Evolutionary conservation across 495 filamentous ascomycete species (phyloP).

Genomic region (Penicillium coprophilum): DNA sequence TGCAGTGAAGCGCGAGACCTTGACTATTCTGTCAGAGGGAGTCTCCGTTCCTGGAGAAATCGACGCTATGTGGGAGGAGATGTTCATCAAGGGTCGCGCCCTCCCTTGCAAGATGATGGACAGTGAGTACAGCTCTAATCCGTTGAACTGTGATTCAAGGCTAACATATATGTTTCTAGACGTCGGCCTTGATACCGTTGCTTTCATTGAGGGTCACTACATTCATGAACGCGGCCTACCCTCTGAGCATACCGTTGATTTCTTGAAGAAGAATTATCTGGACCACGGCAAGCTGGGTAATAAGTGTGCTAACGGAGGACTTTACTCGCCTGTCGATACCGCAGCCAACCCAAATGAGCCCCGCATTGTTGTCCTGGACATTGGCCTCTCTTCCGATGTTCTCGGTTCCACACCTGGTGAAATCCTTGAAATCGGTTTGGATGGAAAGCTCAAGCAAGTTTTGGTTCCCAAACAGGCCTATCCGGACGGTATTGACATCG

Average conservation of each 20-base stretch:
- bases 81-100: constrained; percentile 32
- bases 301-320: constrained; percentile 27
- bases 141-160: too few species aligned
- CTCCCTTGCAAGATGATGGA: constrained; percentile 37
- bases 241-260: constrained; percentile 36
- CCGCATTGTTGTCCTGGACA: constrained; percentile 27
- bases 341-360: not conserved
- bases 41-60: constrained; percentile 45
- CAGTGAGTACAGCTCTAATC: constrained; percentile 16
- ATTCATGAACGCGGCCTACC: constrained; percentile 44
- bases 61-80: constrained; percentile 44
- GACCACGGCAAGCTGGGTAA: constrained; percentile 38
- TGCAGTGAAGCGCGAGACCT: constrained; percentile 50
- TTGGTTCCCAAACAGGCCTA: constrained; percentile 28
- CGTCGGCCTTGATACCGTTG: constrained; percentile 55
- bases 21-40: constrained; percentile 48
- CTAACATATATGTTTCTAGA: constrained; percentile 13
- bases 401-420: constrained; percentile 19
- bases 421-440: constrained; percentile 8
- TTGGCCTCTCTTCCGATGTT: constrained; percentile 27
- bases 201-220: constrained; percentile 43
- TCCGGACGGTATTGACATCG: constrained; percentile 49
- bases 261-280: constrained; percentile 41
- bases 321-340: constrained; percentile 22
- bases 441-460: constrained; percentile 1